Percentiles rank a stretch among this genome's conserved stretches.
Conservation (phyloP, 176 grass and related monocot species). For the Carex pumila region DNA sequence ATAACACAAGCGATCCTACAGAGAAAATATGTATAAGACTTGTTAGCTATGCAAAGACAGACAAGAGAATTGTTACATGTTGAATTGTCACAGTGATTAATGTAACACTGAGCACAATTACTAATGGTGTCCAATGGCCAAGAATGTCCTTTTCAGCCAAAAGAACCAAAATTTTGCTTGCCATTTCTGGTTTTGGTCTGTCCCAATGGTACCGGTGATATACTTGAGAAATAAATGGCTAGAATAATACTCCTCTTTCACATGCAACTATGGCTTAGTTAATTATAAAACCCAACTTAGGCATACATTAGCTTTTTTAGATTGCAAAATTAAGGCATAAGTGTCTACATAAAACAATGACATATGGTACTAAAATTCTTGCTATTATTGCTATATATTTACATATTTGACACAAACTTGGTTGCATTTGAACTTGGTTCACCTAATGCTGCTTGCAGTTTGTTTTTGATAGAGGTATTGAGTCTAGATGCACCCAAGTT, state of each 20-base stretch:
- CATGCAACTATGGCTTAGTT: not conserved
- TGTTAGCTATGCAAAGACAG: constrained; percentile 18
- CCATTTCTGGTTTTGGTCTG: not conserved
- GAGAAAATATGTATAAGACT: constrained; percentile 25
- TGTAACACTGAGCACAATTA: not conserved
- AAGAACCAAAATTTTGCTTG: not conserved
- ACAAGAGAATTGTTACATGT: not conserved
- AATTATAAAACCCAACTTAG: not conserved
- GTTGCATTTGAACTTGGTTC: not conserved
- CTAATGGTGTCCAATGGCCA: not conserved
- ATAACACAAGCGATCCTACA: constrained; percentile 54
- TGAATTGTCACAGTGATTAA: not conserved
- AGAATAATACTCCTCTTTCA: not conserved
- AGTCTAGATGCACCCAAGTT: not conserved
- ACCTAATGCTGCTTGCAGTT: not conserved
- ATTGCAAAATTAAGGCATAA: not conserved
- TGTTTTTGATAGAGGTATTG: not conserved
- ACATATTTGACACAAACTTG: not conserved
- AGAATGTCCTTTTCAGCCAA: not conserved
- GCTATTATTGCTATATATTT: not conserved
- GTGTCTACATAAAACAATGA: not conserved
- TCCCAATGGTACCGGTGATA: not conserved
- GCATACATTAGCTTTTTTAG: not conserved
- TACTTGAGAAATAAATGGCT: not conserved
- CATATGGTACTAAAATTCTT: not conserved